phyloP scores from a whole-genome alignment of 768 basidiomycete species.

The Termitomyces sp. region DNA sequence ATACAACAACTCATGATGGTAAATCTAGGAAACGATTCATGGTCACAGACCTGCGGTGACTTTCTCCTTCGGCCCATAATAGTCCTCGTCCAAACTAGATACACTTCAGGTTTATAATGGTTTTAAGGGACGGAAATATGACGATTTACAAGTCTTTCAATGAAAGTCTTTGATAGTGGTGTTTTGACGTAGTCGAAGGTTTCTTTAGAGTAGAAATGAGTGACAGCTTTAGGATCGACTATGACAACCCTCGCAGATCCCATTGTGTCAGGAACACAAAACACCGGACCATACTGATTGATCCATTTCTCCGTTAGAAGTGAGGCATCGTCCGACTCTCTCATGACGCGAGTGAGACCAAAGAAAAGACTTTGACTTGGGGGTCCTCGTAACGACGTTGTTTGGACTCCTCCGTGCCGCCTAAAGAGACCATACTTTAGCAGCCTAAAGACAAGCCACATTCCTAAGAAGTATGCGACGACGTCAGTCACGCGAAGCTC shows the following conservation, averaged over 20 bases:
- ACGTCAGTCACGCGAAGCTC: conserved; percentile 5
- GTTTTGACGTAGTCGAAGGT: conserved; percentile 42
- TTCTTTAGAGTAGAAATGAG: conserved; percentile 45
- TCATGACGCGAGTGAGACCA: conserved; percentile 27
- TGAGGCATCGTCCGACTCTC: conserved; percentile 22
- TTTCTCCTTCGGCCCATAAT: conserved; percentile 38
- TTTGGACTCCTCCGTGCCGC: conserved; percentile 6
- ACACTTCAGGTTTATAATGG: background rate
- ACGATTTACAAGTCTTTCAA: conserved; percentile 31
- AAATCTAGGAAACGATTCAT: no score
- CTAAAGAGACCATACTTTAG: background rate
- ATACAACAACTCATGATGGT: background rate
- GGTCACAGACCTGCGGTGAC: conserved; percentile 33
- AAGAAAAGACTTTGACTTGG: conserved; percentile 33
- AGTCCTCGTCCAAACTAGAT: conserved; percentile 33
- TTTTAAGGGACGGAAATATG: background rate
- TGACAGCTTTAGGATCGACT: conserved; percentile 44
- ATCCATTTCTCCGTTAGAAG: conserved; percentile 41
- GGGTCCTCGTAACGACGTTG: conserved; percentile 38
- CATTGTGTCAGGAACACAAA: conserved; percentile 29
- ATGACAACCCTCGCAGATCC: conserved; percentile 30
- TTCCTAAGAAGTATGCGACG: background rate
- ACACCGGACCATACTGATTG: conserved; percentile 41
- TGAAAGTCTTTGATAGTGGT: conserved; percentile 24
- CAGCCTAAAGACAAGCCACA: conserved; percentile 5